Conservation (phyloP, 495 filamentous ascomycete genomes). For the Choiromyces venosus region DNA sequence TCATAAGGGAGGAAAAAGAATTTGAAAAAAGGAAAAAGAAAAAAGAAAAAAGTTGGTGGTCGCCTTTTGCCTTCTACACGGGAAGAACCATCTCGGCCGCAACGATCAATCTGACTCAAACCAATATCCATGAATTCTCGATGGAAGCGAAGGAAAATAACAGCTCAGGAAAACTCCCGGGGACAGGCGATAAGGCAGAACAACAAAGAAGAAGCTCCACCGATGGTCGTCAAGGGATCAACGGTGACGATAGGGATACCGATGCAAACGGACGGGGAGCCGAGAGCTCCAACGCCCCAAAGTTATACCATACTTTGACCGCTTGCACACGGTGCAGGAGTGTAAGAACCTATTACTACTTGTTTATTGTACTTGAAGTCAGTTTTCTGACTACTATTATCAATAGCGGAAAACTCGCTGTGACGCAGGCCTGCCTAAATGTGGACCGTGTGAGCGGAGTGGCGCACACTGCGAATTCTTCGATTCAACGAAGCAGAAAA, state of each 20-base stretch:
- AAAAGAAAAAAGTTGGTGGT: slow-evolving; percentile 15
- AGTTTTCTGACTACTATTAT: slow-evolving; percentile 36
- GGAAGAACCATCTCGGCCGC: slow-evolving; percentile 19
- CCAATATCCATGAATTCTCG: slow-evolving; percentile 40
- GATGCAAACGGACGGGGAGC: slow-evolving; percentile 16
- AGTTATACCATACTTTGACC: slow-evolving; percentile 76
- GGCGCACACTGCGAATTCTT: slow-evolving; percentile 88
- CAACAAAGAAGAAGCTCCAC: slow-evolving; percentile 16
- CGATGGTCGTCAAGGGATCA: slow-evolving; percentile 22
- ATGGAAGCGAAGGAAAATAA: slow-evolving; percentile 42
- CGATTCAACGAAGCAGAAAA: slow-evolving; percentile 71
- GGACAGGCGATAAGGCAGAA: slow-evolving; percentile 12
- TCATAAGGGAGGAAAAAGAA: neutral
- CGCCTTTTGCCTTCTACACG: slow-evolving; percentile 12
- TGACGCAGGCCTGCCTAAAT: slow-evolving; percentile 82
- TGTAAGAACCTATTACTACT: slow-evolving; percentile 51
- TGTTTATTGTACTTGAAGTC: slow-evolving; percentile 11
- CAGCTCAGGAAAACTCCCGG: slow-evolving; percentile 33
- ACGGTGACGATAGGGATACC: slow-evolving; percentile 10
- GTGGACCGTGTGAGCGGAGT: slow-evolving; percentile 85
- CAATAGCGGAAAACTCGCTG: slow-evolving; percentile 84
- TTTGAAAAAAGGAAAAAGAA: neutral
- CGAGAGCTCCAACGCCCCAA: slow-evolving; percentile 46
- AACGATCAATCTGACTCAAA: slow-evolving; percentile 29
- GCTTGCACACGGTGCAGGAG: slow-evolving; percentile 81